These are phyloP conservation scores for Arxiozyma heterogenica DNA, from an alignment of 1,139 yeast genomes.

Conservation along the genomic window DNA sequence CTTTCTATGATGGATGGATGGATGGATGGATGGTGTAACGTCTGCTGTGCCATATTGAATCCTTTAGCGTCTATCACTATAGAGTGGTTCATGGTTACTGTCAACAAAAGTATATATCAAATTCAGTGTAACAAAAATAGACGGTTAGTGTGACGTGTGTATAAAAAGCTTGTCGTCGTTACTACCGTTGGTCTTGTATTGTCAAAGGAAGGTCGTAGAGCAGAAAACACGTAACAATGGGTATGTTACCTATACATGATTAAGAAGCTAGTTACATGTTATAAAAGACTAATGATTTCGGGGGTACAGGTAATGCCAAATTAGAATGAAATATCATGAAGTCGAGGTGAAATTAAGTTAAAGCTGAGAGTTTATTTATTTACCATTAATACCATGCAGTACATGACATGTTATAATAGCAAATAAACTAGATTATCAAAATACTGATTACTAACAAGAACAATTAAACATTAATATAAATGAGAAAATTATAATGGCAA, in stretches of 20 bases:
- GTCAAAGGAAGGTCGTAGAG: neutral
- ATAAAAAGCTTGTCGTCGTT: neutral
- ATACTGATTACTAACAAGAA: neutral
- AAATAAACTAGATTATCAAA: too few relatives aligned
- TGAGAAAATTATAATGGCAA: constrained; percentile 1
- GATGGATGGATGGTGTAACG: too few relatives aligned
- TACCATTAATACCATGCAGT: neutral
- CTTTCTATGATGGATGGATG: neutral
- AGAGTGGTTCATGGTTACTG: neutral
- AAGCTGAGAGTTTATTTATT: neutral
- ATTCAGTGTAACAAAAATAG: too few relatives aligned
- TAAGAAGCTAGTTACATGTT: neutral
- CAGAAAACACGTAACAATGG: constrained; percentile 32
- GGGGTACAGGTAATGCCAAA: neutral
- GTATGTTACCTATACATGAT: constrained; percentile 19
- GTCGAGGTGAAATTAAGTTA: neutral
- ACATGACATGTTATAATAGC: too few relatives aligned
- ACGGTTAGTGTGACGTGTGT: too few relatives aligned
- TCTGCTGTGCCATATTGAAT: neutral
- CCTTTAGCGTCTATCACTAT: neutral
- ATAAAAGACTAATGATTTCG: neutral
- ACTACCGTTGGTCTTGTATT: neutral
- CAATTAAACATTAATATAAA: neutral
- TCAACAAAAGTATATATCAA: neutral
- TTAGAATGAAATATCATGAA: neutral